phyloP scores from a whole-genome alignment of 768 basidiomycete genomes.

The Boletus insuetus region DNA sequence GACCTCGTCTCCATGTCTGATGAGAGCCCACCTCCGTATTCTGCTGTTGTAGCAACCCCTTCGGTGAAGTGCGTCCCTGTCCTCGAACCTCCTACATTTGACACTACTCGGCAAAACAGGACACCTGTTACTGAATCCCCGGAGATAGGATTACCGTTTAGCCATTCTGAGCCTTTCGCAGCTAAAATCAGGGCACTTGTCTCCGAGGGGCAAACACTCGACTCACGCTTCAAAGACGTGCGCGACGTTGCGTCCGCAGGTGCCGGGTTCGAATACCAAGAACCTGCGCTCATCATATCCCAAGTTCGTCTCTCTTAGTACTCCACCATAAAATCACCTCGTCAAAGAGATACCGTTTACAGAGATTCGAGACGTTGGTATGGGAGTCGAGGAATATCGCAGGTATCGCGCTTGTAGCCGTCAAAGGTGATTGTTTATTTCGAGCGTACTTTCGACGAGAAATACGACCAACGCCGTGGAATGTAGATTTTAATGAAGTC shows the following conservation, averaged over 20 bases:
- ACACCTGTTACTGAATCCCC: not conserved
- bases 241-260: conserved; percentile 3
- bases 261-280: conserved; percentile 9
- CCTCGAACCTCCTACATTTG: not conserved
- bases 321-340: not conserved
- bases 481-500: conserved; percentile 19
- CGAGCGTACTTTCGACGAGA: not conserved
- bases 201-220: conserved; percentile 11
- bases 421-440: conserved; percentile 9
- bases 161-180: conserved; percentile 4
- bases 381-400: conserved; percentile 21
- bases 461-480: no score
- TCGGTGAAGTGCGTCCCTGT: not conserved
- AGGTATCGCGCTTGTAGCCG: conserved; percentile 10
- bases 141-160: conserved; percentile 6
- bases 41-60: not conserved
- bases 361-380: conserved; percentile 15
- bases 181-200: conserved; percentile 8
- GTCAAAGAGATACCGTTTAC: not conserved
- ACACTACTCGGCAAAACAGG: not conserved
- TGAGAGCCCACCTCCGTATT: conserved; percentile 20
- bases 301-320: conserved; percentile 2
- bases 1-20: conserved; percentile 2
- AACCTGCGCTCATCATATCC: conserved; percentile 2
- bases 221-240: conserved; percentile 13